A percentile compares a stretch with the other conserved stretches of the same genome.
Conservation (phyloP, 495 filamentous ascomycete species). For the Daldinia concentrica region DNA sequence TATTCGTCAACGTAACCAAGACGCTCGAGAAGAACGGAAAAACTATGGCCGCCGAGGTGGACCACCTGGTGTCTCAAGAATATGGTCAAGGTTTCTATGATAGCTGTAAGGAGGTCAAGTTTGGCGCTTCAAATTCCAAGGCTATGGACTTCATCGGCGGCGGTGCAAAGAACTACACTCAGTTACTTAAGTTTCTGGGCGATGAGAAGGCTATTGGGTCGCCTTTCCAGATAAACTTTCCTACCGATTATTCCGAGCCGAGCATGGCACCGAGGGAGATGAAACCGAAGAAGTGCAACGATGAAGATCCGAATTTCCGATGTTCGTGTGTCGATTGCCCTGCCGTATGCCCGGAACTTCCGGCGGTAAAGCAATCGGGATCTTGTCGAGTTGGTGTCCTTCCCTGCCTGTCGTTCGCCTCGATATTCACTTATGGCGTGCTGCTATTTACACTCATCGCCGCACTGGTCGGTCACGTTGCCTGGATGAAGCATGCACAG, state of each 20-base stretch:
- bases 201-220: conserved; percentile 88
- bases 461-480: conserved; percentile 75
- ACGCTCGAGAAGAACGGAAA: conserved; percentile 73
- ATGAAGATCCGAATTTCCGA: conserved; percentile 80
- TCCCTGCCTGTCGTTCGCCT: conserved; percentile 90
- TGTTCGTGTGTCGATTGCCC: conserved; percentile 95
- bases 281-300: conserved; percentile 84
- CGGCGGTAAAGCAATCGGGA: conserved; percentile 70
- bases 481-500: conserved; percentile 74
- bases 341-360: conserved; percentile 81
- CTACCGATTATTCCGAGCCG: conserved; percentile 67
- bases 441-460: conserved; percentile 72
- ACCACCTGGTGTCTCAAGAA: conserved; percentile 85
- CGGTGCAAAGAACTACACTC: conserved; percentile 86
- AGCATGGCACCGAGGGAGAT: conserved; percentile 73
- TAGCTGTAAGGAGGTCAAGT: conserved; percentile 98
- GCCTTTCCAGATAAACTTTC: conserved; percentile 97
- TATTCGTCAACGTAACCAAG: conserved; percentile 92
- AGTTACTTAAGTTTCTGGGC: conserved; percentile 90
- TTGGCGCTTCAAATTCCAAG: conserved; percentile 87
- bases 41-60: conserved; percentile 81
- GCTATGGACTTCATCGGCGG: conserved; percentile 97
- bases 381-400: conserved; percentile 85
- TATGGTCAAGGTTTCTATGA: conserved; percentile 93
- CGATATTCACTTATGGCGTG: conserved; percentile 84